Evolutionary conservation across 2,329 filamentous ascomycete species (phyloP), one percentile per base, ranked within the genome.

Genomic region (Penicillium sp.): DNA sequence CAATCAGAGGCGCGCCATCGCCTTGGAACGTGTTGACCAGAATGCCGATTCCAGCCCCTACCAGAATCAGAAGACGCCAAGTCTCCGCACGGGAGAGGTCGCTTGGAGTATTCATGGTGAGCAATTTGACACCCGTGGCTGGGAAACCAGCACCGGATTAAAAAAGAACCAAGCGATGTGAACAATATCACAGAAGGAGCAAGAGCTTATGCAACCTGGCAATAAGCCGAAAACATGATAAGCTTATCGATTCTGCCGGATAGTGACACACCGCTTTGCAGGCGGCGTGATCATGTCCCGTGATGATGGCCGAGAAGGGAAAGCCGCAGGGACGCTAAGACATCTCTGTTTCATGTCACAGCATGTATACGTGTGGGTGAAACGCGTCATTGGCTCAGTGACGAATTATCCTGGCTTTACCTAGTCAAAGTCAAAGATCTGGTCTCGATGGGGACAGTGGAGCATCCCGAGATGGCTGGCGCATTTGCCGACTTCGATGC

Each of bases 1-100:
- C 92, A 59, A 95, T 79, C 61, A 98, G 80, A 32, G 93, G 92
- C 61, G 93, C 89, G 58, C 90, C 91, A 71, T 95, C 87, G 59
- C 83, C 88, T 52, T 84, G 81, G 65, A 96, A 86, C 33, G 89
- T 89, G 68, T 92, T 92, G 45, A 66, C 57, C 56, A 97, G 80
- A 57, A 96, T 77, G 50, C 82, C 83, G 58, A 88, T 67, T 64
- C 87, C 89, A 48, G 82, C 83, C 57, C 82, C 78, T 39, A 83
- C 81, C 48, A 95, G 74, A 15, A 82, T 75, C 56, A 87, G 64
- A 47, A 85, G 74, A 60, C 75, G 78, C 72, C 77, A 78, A 45
- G 73, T 72, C 72, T 85, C 82, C 20, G 74, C 74, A 45, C 69
- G 70, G 49, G 73, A 79, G 52, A 85, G 73, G 33, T 66, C 65